Percentiles rank a stretch among this genome's conserved stretches.
These are phyloP conservation scores for Candida sanyaensis DNA, from an alignment of 1,139 yeast species.

Conservation along the genomic window DNA sequence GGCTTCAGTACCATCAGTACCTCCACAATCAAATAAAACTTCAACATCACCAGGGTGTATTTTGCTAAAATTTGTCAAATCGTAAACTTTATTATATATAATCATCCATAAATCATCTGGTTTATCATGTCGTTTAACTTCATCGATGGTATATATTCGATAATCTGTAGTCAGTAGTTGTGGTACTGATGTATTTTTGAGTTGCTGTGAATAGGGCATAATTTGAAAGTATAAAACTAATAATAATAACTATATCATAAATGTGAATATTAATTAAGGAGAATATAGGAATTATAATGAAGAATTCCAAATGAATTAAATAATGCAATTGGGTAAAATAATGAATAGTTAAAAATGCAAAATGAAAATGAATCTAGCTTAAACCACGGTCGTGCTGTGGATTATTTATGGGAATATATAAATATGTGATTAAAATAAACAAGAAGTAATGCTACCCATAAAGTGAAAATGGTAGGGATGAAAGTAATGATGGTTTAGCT, in stretches of 20 bases:
- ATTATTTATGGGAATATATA: too few relatives aligned
- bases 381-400: too few relatives aligned
- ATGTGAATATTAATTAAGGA: not conserved
- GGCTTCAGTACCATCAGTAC: constrained; percentile 69
- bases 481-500: too few relatives aligned
- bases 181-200: not conserved
- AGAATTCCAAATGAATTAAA: too few relatives aligned
- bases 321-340: too few relatives aligned
- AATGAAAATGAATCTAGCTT: too few relatives aligned
- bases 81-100: constrained; percentile 62
- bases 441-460: too few relatives aligned
- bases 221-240: not conserved
- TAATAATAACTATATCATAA: not conserved
- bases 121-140: constrained; percentile 47
- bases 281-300: too few relatives aligned
- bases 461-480: too few relatives aligned
- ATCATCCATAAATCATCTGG: constrained; percentile 67
- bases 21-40: constrained; percentile 67
- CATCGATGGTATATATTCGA: constrained; percentile 23
- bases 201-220: constrained; percentile 1
- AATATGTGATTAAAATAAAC: too few relatives aligned
- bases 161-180: not conserved
- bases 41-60: constrained; percentile 75
- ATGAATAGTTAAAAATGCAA: too few relatives aligned
- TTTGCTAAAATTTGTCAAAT: constrained; percentile 50